These are phyloP conservation scores for Amaranthus palmeri DNA, from an alignment of 148 eudicot species.

Conservation along the genomic window DNA sequence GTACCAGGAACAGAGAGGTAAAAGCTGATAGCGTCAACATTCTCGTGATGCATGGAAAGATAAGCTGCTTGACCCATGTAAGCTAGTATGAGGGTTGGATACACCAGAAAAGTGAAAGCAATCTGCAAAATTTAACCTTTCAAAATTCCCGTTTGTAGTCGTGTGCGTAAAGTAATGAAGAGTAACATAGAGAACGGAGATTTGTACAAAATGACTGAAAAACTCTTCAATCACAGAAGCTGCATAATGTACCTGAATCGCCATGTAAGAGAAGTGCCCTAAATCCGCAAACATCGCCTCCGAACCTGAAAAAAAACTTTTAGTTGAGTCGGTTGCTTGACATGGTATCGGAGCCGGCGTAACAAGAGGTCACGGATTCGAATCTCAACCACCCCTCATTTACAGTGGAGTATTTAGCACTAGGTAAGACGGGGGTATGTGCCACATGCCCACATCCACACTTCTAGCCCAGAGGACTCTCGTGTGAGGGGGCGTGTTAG, in stretches of 20 bases:
- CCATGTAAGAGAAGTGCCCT: conserved; percentile 84
- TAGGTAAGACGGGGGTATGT: too few relatives aligned
- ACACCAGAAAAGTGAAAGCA: conserved; percentile 81
- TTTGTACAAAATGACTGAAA: not conserved
- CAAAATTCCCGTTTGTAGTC: not conserved
- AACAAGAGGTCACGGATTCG: too few relatives aligned
- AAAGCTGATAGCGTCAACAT: conserved; percentile 54
- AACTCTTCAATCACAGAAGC: not conserved
- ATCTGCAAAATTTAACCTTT: conserved; percentile 42
- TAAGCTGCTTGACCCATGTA: conserved; percentile 98
- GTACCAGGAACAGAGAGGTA: conserved; percentile 91
- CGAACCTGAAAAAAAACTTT: conserved; percentile 55
- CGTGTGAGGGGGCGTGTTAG: too few relatives aligned
- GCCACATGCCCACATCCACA: too few relatives aligned
- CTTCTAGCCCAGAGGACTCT: too few relatives aligned
- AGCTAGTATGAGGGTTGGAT: conserved; percentile 78
- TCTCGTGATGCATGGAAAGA: conserved; percentile 70
- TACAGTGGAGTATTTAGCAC: too few relatives aligned
- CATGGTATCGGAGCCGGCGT: too few relatives aligned
- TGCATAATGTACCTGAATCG: conserved; percentile 68
- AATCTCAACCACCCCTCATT: too few relatives aligned
- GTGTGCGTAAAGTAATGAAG: not conserved
- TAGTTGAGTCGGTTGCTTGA: not conserved
- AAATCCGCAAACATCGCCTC: conserved; percentile 98
- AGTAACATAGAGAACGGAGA: not conserved